Evolutionary conservation across 768 basidiomycete species (phyloP).

Genomic region (Mycena floridula): DNA sequence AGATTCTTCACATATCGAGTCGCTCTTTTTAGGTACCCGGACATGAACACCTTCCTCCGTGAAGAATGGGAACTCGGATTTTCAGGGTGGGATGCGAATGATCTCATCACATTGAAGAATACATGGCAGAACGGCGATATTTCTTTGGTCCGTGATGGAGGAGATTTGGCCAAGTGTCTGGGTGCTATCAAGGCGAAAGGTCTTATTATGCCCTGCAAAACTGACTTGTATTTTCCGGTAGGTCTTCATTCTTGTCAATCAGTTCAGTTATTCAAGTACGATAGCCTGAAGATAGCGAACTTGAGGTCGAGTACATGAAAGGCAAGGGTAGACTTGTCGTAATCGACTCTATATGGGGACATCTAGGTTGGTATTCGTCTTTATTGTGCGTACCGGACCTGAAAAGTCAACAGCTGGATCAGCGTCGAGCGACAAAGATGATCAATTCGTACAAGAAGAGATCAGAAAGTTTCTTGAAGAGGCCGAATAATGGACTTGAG

Average conservation of each 20-base stretch:
- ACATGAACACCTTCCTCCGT: slow-evolving; percentile 43
- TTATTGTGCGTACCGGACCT: too few relatives aligned
- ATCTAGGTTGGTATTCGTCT: slow-evolving; percentile 42
- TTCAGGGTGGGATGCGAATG: slow-evolving; percentile 50
- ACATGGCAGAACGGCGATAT: slow-evolving; percentile 49
- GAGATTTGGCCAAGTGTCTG: slow-evolving; percentile 35
- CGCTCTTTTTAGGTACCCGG: slow-evolving; percentile 29
- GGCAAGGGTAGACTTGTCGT: slow-evolving; percentile 38
- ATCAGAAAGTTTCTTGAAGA: not conserved
- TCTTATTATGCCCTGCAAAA: slow-evolving; percentile 53
- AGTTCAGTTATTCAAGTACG: slow-evolving; percentile 1
- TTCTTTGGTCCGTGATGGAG: slow-evolving; percentile 35
- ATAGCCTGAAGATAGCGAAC: slow-evolving; percentile 47
- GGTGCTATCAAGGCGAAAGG: slow-evolving; percentile 42
- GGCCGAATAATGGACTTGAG: not conserved
- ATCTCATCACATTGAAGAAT: slow-evolving; percentile 38
- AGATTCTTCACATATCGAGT: not conserved
- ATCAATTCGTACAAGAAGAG: not conserved
- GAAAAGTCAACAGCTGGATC: not conserved
- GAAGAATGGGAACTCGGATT: slow-evolving; percentile 44
- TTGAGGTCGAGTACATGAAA: slow-evolving; percentile 36
- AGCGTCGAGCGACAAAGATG: not conserved
- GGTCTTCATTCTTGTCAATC: slow-evolving; percentile 3
- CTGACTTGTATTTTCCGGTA: slow-evolving; percentile 54
- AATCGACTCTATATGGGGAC: slow-evolving; percentile 55